These are phyloP conservation scores for Paecilomyces fulvus DNA, from an alignment of 2,329 filamentous ascomycete genomes.

Conservation along the genomic window DNA sequence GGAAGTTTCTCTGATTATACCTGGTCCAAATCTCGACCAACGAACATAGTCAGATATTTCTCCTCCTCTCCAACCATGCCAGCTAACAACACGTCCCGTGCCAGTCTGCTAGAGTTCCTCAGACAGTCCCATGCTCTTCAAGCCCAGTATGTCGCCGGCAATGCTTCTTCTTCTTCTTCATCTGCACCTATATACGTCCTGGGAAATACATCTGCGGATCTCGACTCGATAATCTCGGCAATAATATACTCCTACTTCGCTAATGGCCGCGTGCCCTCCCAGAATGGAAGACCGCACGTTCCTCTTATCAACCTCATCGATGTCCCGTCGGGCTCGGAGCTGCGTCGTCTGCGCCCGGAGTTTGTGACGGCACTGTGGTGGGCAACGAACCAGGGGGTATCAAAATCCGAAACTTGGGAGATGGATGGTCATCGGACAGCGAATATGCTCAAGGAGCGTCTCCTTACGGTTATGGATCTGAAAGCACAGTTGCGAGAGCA, in stretches of 20 bases:
- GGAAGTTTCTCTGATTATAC: not conserved
- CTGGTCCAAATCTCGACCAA: not conserved
- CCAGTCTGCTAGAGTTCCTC: slow-evolving; percentile 29
- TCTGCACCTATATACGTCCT: slow-evolving; percentile 29
- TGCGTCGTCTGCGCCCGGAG: slow-evolving; percentile 49
- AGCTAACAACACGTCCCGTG: not conserved
- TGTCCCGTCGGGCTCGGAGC: slow-evolving; percentile 35
- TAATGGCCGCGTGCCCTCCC: slow-evolving; percentile 34
- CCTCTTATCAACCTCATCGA: slow-evolving; percentile 52
- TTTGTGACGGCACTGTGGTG: slow-evolving; percentile 49
- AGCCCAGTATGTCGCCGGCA: slow-evolving; percentile 16
- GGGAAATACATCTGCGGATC: slow-evolving; percentile 43
- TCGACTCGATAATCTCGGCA: slow-evolving; percentile 55
- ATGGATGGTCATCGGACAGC: slow-evolving; percentile 17
- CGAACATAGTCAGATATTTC: not conserved
- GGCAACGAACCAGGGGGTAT: slow-evolving; percentile 25
- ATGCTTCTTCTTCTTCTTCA: slow-evolving; percentile 3
- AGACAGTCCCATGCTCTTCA: slow-evolving; percentile 23
- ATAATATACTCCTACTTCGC: slow-evolving; percentile 54
- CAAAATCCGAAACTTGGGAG: slow-evolving; percentile 9
- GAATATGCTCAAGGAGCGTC: slow-evolving; percentile 21
- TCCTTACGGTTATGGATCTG: slow-evolving; percentile 35
- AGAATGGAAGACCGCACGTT: slow-evolving; percentile 37
- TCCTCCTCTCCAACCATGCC: not conserved
- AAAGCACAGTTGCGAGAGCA: slow-evolving; percentile 13